Percentiles rank a stretch among this genome's conserved stretches.
Evolutionary conservation across 106 monocot genomes (phyloP).

Genomic region (Narthecium ossifragum): DNA sequence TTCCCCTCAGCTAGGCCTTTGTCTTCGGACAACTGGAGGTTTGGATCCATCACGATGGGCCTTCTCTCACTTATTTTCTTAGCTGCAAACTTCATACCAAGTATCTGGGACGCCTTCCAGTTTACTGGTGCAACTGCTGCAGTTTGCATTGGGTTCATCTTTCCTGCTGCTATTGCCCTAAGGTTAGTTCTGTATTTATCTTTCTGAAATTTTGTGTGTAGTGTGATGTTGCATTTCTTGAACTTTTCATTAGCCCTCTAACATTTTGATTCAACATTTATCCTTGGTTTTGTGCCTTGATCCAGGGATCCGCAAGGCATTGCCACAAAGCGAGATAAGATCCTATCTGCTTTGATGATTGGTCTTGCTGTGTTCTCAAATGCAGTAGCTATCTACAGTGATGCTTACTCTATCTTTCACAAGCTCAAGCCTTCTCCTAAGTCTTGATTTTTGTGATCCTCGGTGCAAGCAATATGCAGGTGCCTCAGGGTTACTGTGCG

Average conservation of each 20-base stretch:
- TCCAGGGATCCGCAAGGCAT: constrained; percentile 76
- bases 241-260: not conserved
- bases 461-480: too few species aligned
- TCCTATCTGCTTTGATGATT: constrained; percentile 77
- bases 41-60: constrained; percentile 29
- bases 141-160: constrained; percentile 87
- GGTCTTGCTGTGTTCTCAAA: constrained; percentile 79
- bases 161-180: constrained; percentile 77
- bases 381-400: constrained; percentile 82
- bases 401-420: constrained; percentile 51
- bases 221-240: not conserved
- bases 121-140: constrained; percentile 94
- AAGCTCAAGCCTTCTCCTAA: constrained; percentile 20
- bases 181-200: constrained; percentile 27
- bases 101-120: constrained; percentile 97
- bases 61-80: constrained; percentile 51
- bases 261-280: not conserved
- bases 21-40: constrained; percentile 57
- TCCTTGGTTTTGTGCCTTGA: constrained; percentile 1
- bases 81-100: constrained; percentile 80
- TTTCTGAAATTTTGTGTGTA: not conserved
- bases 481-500: too few species aligned
- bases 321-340: constrained; percentile 60
- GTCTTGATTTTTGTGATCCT: constrained; percentile 7
- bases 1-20: constrained; percentile 52